Conservation (phyloP, 2,329 filamentous ascomycete genomes). For the Chrysoporthe deuterocubensis region DNA sequence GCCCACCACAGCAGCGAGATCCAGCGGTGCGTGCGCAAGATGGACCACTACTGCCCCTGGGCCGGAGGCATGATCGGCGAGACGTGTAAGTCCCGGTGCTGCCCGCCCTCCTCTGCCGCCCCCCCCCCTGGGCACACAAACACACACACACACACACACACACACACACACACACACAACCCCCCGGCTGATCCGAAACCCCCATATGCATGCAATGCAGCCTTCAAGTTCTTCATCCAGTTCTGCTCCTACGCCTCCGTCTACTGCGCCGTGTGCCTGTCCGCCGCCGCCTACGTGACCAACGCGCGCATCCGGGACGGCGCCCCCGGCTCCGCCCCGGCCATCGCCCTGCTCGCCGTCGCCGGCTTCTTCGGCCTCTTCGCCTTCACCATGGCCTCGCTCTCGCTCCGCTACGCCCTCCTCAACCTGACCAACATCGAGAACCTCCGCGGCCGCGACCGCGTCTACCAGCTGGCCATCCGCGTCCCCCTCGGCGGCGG, state of each 20-base stretch:
- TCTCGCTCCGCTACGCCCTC: slow-evolving; percentile 70
- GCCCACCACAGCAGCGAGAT: slow-evolving; percentile 86
- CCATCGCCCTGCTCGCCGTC: slow-evolving; percentile 69
- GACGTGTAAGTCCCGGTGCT: slow-evolving; percentile 56
- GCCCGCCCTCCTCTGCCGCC: too few relatives aligned
- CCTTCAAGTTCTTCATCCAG: slow-evolving; percentile 92
- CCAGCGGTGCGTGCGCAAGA: slow-evolving; percentile 79
- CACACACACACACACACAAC: too few relatives aligned
- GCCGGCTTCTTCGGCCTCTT: slow-evolving; percentile 81
- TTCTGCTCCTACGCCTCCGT: slow-evolving; percentile 76
- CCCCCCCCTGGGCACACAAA: too few relatives aligned
- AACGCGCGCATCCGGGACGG: slow-evolving; percentile 54
- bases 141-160: too few relatives aligned
- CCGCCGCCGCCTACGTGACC: slow-evolving; percentile 67
- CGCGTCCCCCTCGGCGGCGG: slow-evolving; percentile 57
- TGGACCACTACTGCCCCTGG: slow-evolving; percentile 97
- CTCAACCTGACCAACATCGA: slow-evolving; percentile 87
- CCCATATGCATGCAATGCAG: slow-evolving; percentile 37
- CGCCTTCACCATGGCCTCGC: slow-evolving; percentile 73
- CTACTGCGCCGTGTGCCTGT: slow-evolving; percentile 68
- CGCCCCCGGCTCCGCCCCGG: slow-evolving; percentile 56
- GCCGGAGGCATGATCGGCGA: slow-evolving; percentile 93
- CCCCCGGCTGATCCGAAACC: slow-evolving; percentile 22
- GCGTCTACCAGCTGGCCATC: slow-evolving; percentile 75
- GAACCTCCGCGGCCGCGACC: slow-evolving; percentile 63